These are phyloP conservation scores for Russula sp. DNA, from an alignment of 768 basidiomycete species.

Conservation along the genomic window DNA sequence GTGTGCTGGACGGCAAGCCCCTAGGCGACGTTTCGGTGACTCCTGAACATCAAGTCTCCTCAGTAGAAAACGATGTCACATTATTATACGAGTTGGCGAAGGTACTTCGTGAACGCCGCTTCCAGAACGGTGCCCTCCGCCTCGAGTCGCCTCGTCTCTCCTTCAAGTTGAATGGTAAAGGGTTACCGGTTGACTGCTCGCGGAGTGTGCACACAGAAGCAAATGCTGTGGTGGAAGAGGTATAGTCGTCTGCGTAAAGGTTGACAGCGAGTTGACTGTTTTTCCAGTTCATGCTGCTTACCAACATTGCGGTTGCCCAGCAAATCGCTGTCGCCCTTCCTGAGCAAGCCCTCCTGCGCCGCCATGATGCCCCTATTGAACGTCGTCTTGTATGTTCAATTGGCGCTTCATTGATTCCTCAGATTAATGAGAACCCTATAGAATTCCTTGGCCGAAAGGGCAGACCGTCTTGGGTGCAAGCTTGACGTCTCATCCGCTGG, in stretches of 20 bases:
- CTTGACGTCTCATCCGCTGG: constrained; percentile 78
- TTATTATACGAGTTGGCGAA: constrained; percentile 61
- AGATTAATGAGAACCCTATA: constrained; percentile 30
- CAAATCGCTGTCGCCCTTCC: constrained; percentile 91
- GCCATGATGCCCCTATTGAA: constrained; percentile 90
- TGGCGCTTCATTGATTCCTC: not conserved
- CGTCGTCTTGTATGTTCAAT: constrained; percentile 66
- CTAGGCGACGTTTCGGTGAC: constrained; percentile 48
- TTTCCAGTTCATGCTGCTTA: constrained; percentile 84
- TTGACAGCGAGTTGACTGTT: not conserved
- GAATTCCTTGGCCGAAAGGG: constrained; percentile 76
- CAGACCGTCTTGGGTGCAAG: constrained; percentile 73
- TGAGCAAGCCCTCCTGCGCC: constrained; percentile 93
- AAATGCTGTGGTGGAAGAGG: constrained; percentile 85
- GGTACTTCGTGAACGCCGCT: constrained; percentile 65
- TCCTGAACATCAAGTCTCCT: constrained; percentile 52
- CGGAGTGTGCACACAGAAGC: constrained; percentile 64
- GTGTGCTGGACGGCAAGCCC: constrained; percentile 67
- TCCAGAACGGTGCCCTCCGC: constrained; percentile 73
- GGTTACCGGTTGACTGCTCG: constrained; percentile 73
- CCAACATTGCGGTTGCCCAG: constrained; percentile 87
- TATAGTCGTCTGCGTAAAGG: constrained; percentile 28
- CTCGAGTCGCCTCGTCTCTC: constrained; percentile 62
- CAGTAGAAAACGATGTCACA: constrained; percentile 72
- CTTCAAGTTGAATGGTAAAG: constrained; percentile 76